Evolutionary conservation across 805 yeast genomes (phyloP).

Genomic region (Pichia heedii): DNA sequence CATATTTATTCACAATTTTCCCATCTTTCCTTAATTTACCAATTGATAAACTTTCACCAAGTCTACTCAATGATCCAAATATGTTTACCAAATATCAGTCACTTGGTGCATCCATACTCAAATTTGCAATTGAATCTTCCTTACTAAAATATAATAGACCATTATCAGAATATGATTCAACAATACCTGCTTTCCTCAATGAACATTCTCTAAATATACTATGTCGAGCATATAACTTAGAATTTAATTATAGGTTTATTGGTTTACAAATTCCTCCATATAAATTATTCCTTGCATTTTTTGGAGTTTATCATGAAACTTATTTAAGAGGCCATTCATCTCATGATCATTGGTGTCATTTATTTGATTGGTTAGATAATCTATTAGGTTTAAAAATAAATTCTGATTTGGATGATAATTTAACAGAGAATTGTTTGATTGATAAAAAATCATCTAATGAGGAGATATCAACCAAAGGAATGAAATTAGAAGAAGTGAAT

Average conservation of each 20-base stretch:
- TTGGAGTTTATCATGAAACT: slow-evolving; percentile 3
- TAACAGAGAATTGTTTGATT: too few species aligned
- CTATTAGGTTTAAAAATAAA: background rate
- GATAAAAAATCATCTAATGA: too few species aligned
- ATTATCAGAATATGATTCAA: background rate
- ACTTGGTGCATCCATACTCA: slow-evolving; percentile 4
- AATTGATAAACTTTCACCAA: background rate
- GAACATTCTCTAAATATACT: background rate
- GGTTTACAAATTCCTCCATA: background rate
- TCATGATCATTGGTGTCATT: background rate
- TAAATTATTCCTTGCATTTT: slow-evolving; percentile 4
- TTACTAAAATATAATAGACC: background rate
- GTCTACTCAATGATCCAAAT: background rate
- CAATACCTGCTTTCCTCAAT: background rate
- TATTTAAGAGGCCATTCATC: background rate
- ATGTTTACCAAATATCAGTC: background rate
- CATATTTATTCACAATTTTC: slow-evolving; percentile 1
- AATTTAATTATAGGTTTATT: slow-evolving; percentile 4
- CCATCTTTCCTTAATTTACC: slow-evolving; percentile 4
- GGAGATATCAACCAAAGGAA: too few species aligned
- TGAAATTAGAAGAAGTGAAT: too few species aligned
- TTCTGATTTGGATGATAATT: too few species aligned
- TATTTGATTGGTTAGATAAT: slow-evolving; percentile 3
- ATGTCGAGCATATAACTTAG: slow-evolving; percentile 3
- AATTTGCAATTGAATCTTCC: slow-evolving; percentile 1